Evolutionary conservation across 2,329 filamentous ascomycete species (phyloP).

Genomic region (Cytospora piceicola): DNA sequence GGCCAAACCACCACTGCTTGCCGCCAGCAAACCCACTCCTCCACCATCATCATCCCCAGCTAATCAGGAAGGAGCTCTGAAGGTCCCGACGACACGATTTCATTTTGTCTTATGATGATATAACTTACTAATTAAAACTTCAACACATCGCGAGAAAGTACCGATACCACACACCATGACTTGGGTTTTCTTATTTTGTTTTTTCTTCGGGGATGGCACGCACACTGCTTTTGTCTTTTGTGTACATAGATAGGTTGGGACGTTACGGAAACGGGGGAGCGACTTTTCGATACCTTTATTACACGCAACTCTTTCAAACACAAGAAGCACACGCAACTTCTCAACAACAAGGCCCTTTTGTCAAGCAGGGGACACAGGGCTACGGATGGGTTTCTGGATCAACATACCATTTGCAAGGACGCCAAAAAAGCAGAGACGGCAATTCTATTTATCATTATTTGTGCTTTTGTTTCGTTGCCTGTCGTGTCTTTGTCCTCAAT

Average conservation of each 20-base stretch:
- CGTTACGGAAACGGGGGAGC: slow-evolving; percentile 18
- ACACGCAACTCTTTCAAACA: slow-evolving; percentile 5
- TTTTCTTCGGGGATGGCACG: slow-evolving; percentile 11
- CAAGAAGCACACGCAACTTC: not conserved
- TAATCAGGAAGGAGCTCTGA: not conserved
- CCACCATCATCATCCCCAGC: not conserved
- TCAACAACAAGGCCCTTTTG: not conserved
- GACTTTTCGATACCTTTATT: slow-evolving; percentile 22
- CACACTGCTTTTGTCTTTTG: slow-evolving; percentile 26
- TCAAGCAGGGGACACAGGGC: not conserved
- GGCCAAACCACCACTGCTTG: not conserved
- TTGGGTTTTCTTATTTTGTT: slow-evolving; percentile 20
- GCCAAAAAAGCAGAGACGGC: not conserved
- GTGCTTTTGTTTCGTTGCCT: not conserved
- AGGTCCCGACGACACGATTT: slow-evolving; percentile 28
- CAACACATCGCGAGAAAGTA: slow-evolving; percentile 6
- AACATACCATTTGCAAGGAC: not conserved
- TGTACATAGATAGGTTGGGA: slow-evolving; percentile 26
- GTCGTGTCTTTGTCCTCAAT: not conserved
- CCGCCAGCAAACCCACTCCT: not conserved
- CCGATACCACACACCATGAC: slow-evolving; percentile 7
- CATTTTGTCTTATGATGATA: slow-evolving; percentile 27
- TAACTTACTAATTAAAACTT: slow-evolving; percentile 25
- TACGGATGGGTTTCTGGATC: not conserved
- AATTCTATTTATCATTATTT: not conserved